Evolutionary conservation across 2,329 filamentous ascomycete species (phyloP).

Genomic region (Aspergillus udagawae): DNA sequence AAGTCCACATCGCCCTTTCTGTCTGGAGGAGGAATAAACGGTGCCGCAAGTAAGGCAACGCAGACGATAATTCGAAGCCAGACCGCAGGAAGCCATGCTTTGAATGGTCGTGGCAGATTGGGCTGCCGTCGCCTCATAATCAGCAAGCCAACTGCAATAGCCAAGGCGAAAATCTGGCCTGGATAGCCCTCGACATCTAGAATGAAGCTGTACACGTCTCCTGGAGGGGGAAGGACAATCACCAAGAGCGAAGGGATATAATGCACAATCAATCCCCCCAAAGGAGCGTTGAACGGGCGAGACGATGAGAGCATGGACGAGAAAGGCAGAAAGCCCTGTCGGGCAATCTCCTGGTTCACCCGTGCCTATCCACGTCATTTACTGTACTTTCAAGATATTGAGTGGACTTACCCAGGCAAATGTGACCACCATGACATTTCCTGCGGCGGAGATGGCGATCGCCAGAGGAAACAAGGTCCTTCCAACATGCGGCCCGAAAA

Average conservation of each 20-base stretch:
- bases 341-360: slow-evolving; percentile 68
- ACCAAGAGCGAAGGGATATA: slow-evolving; percentile 66
- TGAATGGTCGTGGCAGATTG: slow-evolving; percentile 60
- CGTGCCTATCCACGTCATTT: slow-evolving; percentile 49
- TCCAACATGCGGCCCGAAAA: slow-evolving; percentile 59
- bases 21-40: slow-evolving; percentile 57
- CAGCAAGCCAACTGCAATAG: slow-evolving; percentile 55
- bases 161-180: slow-evolving; percentile 57
- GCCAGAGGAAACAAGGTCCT: slow-evolving; percentile 57
- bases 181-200: slow-evolving; percentile 68
- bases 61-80: slow-evolving; percentile 53
- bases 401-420: slow-evolving; percentile 58
- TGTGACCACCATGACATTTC: slow-evolving; percentile 70
- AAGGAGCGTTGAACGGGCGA: slow-evolving; percentile 61
- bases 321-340: slow-evolving; percentile 67
- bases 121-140: slow-evolving; percentile 58
- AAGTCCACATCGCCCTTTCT: slow-evolving; percentile 45
- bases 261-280: slow-evolving; percentile 65
- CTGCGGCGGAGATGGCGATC: slow-evolving; percentile 63
- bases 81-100: slow-evolving; percentile 60
- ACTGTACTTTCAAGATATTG: not conserved
- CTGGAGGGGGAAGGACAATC: slow-evolving; percentile 61
- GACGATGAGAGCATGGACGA: slow-evolving; percentile 59
- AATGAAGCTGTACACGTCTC: slow-evolving; percentile 68
- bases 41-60: slow-evolving; percentile 54